Evolutionary conservation across 257 asterid species (phyloP).

Genomic region (Parsonsia alboflavescens): DNA sequence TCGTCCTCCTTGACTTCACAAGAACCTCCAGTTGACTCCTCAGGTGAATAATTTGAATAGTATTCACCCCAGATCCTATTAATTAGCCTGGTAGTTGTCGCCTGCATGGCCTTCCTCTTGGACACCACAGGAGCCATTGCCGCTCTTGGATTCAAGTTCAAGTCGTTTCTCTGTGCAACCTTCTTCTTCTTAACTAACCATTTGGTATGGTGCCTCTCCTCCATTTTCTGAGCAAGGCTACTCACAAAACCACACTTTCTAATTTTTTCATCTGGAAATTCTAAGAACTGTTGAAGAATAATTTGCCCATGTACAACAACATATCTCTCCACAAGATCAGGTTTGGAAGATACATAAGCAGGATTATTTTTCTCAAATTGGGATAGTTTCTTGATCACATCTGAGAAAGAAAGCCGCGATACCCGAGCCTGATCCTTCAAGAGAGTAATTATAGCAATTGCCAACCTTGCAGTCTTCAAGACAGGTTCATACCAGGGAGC

Average conservation of each 20-base stretch:
- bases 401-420: slow-evolving; percentile 74
- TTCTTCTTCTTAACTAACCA: slow-evolving; percentile 93
- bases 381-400: slow-evolving; percentile 66
- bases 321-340: slow-evolving; percentile 66
- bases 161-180: slow-evolving; percentile 42
- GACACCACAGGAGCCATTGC: slow-evolving; percentile 66
- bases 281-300: slow-evolving; percentile 85
- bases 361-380: slow-evolving; percentile 52
- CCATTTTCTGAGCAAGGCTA: slow-evolving; percentile 80
- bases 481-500: slow-evolving; percentile 89
- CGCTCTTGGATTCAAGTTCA: slow-evolving; percentile 80
- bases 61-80: slow-evolving; percentile 90
- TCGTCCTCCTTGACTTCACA: slow-evolving; percentile 56
- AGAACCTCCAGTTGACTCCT: slow-evolving; percentile 40
- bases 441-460: slow-evolving; percentile 66
- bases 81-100: slow-evolving; percentile 80
- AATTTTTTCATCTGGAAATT: slow-evolving; percentile 72
- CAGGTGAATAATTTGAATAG: slow-evolving; percentile 78
- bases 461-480: slow-evolving; percentile 72
- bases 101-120: slow-evolving; percentile 90
- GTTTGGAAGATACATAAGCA: slow-evolving; percentile 69
- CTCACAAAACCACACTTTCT: slow-evolving; percentile 63
- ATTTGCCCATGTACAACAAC: slow-evolving; percentile 91
- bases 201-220: slow-evolving; percentile 85
- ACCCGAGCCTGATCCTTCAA: slow-evolving; percentile 76